These are phyloP conservation scores for Colletotrichum nymphaeae DNA, from an alignment of 2,329 filamentous ascomycete species.

Conservation along the genomic window DNA sequence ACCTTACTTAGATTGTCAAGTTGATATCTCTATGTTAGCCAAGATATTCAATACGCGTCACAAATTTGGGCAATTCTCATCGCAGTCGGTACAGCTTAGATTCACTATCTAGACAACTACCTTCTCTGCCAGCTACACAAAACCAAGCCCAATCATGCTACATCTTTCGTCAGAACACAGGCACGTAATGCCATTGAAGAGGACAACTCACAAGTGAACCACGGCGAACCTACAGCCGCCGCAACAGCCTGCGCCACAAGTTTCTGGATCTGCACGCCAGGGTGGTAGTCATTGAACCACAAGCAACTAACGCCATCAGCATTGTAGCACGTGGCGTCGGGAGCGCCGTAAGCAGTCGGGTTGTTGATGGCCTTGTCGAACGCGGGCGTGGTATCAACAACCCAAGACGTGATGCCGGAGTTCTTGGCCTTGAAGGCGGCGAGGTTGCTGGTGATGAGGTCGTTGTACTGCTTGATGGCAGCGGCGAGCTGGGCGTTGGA, in stretches of 20 bases:
- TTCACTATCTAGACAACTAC: neutral
- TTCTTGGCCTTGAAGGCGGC: constrained; percentile 48
- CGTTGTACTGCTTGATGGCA: constrained; percentile 53
- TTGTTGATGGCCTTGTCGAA: constrained; percentile 56
- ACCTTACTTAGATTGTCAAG: neutral
- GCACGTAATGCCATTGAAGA: rapidly evolving
- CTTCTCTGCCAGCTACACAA: neutral
- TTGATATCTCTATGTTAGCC: too few species aligned
- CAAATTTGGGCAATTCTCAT: neutral
- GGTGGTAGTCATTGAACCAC: constrained; percentile 59
- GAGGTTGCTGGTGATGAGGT: constrained; percentile 42
- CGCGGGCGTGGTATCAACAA: constrained; percentile 53
- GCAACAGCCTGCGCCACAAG: constrained; percentile 53
- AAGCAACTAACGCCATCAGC: constrained; percentile 55
- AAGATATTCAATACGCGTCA: neutral
- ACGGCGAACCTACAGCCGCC: constrained; percentile 34
- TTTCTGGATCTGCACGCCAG: constrained; percentile 51
- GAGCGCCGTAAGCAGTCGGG: constrained; percentile 53
- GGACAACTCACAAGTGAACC: constrained; percentile 18
- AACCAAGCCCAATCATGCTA: neutral
- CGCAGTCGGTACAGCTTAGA: neutral
- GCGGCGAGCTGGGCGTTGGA: constrained; percentile 44
- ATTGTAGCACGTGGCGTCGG: constrained; percentile 55
- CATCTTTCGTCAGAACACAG: neutral
- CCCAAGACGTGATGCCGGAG: constrained; percentile 43